Evolutionary conservation across 306 rosid genomes (phyloP).

Genomic region (Oemleria cerasiformis): DNA sequence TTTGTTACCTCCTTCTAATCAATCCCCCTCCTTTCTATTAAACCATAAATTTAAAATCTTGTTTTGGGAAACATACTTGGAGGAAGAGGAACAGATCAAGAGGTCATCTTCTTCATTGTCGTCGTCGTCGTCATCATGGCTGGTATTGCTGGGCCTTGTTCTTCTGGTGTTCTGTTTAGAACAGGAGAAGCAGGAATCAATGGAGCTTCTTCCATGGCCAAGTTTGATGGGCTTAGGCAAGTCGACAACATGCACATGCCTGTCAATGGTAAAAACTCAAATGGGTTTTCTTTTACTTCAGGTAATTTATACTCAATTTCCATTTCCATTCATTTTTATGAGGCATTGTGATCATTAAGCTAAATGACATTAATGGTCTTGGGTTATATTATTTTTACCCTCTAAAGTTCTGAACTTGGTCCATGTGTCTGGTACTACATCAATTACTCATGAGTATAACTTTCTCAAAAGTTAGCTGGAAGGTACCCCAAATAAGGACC

Average conservation of each 20-base stretch:
- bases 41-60: background rate
- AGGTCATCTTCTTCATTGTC: background rate
- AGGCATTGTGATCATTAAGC: background rate
- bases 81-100: background rate
- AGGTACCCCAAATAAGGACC: too few relatives aligned
- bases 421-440: too few relatives aligned
- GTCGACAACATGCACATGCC: conserved; percentile 26
- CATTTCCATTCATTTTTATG: background rate
- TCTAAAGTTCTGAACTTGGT: background rate
- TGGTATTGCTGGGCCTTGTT: conserved; percentile 29
- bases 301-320: conserved; percentile 19
- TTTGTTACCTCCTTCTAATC: conserved; percentile 25
- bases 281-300: conserved; percentile 28
- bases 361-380: background rate
- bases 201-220: conserved; percentile 30
- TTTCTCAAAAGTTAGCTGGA: too few relatives aligned
- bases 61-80: background rate
- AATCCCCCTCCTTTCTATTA: conserved; percentile 22
- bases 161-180: conserved; percentile 44
- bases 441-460: too few relatives aligned
- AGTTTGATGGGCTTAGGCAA: conserved; percentile 41
- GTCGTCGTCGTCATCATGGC: conserved; percentile 25
- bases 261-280: conserved; percentile 22
- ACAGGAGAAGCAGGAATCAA: conserved; percentile 22
- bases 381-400: background rate